Evolutionary conservation across 2,329 filamentous ascomycete species (phyloP).

Genomic region (Ophiocordyceps robertsii): DNA sequence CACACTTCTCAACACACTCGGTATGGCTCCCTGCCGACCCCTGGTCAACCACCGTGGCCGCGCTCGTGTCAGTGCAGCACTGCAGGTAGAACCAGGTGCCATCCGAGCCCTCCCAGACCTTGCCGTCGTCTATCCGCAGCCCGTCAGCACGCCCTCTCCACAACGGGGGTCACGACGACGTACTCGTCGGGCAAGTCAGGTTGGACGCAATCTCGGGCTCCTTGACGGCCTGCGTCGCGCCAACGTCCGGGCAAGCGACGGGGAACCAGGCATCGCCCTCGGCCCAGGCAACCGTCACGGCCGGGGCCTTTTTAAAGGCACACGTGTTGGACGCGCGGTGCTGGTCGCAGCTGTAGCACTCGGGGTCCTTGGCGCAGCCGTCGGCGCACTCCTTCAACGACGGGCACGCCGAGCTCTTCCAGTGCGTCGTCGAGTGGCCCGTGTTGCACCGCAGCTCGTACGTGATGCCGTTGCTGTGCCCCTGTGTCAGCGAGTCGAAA

Average conservation of each 20-base stretch:
- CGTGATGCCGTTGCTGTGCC: not conserved
- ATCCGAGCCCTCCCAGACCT: constrained; percentile 6
- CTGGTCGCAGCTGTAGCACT: constrained; percentile 2
- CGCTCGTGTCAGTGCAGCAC: constrained; percentile 5
- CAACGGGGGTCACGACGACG: not conserved
- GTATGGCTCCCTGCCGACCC: constrained; percentile 2
- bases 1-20: constrained; percentile 5
- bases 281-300: not conserved
- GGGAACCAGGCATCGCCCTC: constrained; percentile 1
- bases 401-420: not conserved
- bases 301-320: constrained; percentile 1
- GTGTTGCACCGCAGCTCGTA: constrained; percentile 4
- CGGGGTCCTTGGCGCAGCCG: not conserved
- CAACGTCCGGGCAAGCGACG: not conserved
- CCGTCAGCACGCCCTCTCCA: not conserved
- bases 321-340: not conserved
- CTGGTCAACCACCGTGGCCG: constrained; percentile 2
- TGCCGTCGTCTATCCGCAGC: constrained; percentile 2
- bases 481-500: too few species aligned
- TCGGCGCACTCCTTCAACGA: constrained; percentile 3
- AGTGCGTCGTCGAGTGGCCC: not conserved
- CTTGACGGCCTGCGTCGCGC: not conserved
- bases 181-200: not conserved
- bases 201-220: not conserved
- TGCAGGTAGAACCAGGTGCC: constrained; percentile 8